Evolutionary conservation across 2,329 filamentous ascomycete species (phyloP), one percentile per base, ranked within the genome.

Genomic region (Aschersonia sp.): DNA sequence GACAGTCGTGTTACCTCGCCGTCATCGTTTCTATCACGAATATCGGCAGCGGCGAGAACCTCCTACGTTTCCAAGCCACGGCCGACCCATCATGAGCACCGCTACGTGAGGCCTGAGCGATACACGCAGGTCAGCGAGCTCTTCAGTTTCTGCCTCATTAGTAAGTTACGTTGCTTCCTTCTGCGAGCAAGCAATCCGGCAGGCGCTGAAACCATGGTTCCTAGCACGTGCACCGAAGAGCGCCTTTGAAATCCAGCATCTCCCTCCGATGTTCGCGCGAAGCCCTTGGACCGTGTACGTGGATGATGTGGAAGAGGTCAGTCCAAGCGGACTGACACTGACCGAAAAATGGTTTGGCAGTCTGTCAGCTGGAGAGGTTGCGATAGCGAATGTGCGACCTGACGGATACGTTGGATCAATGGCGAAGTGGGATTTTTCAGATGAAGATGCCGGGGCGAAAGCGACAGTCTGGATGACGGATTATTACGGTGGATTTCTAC

Each of bases 291-390:
- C 41, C 7, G 41, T 42, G 10, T 42, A 42, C n/a, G 9, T 42
- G 9, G 41, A 42, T 14, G 41, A 10, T 11, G 41, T 14, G 41
- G 41, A 10, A 39, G 8, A 8, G 35, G 12, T 39, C 9, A 12
- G 12, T 39, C 8, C 35, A 39, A 8, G 12, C 9, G 12, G 35
- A 8, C 35, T 9, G 8, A 12, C n/a, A 10, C 22, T 10, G 10
- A 42, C 22, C 66, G 50, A 56, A 5, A 57, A 57, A 5, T 57
- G 54, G 56, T 48, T 57, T 5, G 55, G 56, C 2, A 43, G 44
- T 6, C 50, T 57, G 5, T 46, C 7, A 4, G 2, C 37, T n/a
- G 45, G 47, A 9, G 52, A 57, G 45, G 51, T 47, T 9, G 50
- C 52, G 8, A 43, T 57, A 12, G 44, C 56, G 6, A 43, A 48